Conservation (phyloP, 225 moss, liverwort and hornwort species). For the Neckera pumila region DNA sequence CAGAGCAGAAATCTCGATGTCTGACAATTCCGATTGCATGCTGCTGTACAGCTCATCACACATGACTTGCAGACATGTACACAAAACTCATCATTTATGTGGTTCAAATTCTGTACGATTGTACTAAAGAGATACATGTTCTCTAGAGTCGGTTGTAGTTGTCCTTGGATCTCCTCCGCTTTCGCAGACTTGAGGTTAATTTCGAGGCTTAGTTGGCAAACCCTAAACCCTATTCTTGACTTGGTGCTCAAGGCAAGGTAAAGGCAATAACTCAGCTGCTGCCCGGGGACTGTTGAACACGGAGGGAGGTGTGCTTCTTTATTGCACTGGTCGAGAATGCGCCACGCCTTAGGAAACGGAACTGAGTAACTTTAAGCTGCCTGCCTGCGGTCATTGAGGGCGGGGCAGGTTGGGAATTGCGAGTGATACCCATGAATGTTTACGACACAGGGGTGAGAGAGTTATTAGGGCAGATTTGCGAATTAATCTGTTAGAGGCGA, state of each 20-base stretch:
- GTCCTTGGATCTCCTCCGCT: neutral
- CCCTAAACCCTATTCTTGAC: neutral
- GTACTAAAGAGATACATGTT: neutral
- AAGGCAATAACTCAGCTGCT: neutral
- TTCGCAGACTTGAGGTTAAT: neutral
- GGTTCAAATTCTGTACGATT: neutral
- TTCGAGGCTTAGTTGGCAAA: neutral
- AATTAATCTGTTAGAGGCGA: neutral
- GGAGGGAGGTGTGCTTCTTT: neutral
- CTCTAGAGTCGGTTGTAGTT: neutral
- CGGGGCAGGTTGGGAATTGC: neutral
- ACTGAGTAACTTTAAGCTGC: neutral
- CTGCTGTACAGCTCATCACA: neutral
- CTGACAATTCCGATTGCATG: neutral
- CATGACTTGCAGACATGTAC: neutral
- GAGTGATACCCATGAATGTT: neutral
- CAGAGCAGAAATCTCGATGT: neutral
- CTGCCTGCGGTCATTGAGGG: too few relatives aligned
- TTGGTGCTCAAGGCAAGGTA: neutral
- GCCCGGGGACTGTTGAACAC: neutral
- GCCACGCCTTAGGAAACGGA: neutral
- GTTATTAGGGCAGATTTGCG: neutral
- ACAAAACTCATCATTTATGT: neutral
- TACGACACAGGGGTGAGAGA: neutral
- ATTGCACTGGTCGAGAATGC: neutral